Conservation (phyloP, 345 rosid genomes). For the Salix viminalis region DNA sequence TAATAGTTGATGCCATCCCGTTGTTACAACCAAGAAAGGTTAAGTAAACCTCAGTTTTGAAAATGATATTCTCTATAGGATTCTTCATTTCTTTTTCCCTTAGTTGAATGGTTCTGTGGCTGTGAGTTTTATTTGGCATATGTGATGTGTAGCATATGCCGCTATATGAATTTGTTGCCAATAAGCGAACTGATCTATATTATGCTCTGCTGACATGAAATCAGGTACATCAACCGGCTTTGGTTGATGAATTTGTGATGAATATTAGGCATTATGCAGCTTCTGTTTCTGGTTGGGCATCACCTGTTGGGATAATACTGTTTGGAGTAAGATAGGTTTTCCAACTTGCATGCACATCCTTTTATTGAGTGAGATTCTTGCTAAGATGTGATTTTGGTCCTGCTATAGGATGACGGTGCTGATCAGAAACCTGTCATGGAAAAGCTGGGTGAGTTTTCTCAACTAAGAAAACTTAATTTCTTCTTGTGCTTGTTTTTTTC, state of each 20-base stretch:
- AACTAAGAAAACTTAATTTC: neutral
- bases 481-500: neutral
- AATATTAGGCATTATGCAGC: constrained; percentile 48
- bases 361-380: constrained; percentile 5
- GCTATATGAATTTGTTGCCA: neutral
- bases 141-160: neutral
- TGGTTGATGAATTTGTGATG: constrained; percentile 53
- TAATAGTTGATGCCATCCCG: constrained; percentile 69
- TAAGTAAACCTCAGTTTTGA: neutral
- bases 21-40: constrained; percentile 35
- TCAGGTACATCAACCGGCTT: constrained; percentile 35
- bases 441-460: constrained; percentile 55
- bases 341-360: constrained; percentile 2
- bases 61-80: neutral
- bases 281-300: constrained; percentile 47
- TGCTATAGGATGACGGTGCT: constrained; percentile 37
- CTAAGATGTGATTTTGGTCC: constrained; percentile 7
- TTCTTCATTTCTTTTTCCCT: neutral
- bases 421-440: constrained; percentile 47
- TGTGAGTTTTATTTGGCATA: neutral
- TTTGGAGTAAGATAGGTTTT: constrained; percentile 52
- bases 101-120: neutral
- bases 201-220: neutral
- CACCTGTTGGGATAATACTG: constrained; percentile 66
- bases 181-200: constrained; percentile 6